These are phyloP conservation scores for Tuber melanosporum DNA, from an alignment of 495 filamentous ascomycete genomes.

Conservation along the genomic window DNA sequence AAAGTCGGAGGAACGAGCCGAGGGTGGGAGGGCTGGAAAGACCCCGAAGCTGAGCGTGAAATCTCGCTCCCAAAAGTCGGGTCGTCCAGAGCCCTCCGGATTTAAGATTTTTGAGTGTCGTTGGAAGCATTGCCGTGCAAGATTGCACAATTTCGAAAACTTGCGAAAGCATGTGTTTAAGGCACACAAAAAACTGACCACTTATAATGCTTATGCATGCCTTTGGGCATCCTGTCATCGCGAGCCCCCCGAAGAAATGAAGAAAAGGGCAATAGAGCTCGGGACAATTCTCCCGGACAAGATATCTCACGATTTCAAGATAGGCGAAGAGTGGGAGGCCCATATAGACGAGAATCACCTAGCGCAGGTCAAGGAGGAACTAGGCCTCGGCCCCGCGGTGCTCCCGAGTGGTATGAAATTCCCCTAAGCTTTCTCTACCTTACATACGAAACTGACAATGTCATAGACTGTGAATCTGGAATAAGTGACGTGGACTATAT, in stretches of 20 bases:
- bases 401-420: constrained; percentile 18
- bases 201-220: constrained; percentile 24
- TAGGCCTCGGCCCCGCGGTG: constrained; percentile 34
- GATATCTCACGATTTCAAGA: constrained; percentile 28
- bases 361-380: constrained; percentile 23
- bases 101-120: constrained; percentile 49
- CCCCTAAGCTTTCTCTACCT: neutral
- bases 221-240: constrained; percentile 30
- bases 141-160: constrained; percentile 62
- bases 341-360: constrained; percentile 29
- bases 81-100: constrained; percentile 16
- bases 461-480: constrained; percentile 28
- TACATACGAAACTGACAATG: neutral
- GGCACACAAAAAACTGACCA: constrained; percentile 44
- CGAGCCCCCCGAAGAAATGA: constrained; percentile 21
- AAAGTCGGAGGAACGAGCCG: constrained; percentile 14
- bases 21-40: neutral
- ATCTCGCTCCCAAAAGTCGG: neutral
- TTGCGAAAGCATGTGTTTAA: constrained; percentile 58
- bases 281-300: constrained; percentile 4
- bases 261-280: neutral
- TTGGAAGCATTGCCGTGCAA: constrained; percentile 57
- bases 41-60: neutral
- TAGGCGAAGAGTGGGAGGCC: constrained; percentile 18
- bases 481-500: constrained; percentile 35